These are phyloP conservation scores for Hypoxylon subgilvum DNA, from an alignment of 495 filamentous ascomycete genomes.

Conservation along the genomic window DNA sequence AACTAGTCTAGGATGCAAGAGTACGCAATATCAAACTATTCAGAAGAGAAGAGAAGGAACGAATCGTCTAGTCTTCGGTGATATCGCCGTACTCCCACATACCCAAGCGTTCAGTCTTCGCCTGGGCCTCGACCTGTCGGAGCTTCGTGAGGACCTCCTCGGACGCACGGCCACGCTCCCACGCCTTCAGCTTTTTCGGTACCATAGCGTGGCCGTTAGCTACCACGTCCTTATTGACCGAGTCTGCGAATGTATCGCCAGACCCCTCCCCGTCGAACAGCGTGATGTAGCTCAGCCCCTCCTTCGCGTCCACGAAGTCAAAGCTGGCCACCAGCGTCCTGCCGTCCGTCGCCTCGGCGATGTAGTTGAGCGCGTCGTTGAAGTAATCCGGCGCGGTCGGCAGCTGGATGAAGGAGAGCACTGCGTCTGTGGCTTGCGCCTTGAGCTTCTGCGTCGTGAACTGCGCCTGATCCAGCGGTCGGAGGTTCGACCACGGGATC, in stretches of 20 bases:
- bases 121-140: conserved; percentile 70
- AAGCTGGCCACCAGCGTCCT: conserved; percentile 86
- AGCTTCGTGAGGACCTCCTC: conserved; percentile 72
- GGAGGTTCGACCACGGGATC: conserved; percentile 79
- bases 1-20: neutral
- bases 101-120: conserved; percentile 76
- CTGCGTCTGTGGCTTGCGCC: conserved; percentile 84
- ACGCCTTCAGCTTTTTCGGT: conserved; percentile 82
- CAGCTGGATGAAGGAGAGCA: conserved; percentile 87
- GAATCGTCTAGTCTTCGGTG: conserved; percentile 71
- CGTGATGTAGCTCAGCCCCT: conserved; percentile 81
- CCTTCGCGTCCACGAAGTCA: conserved; percentile 74
- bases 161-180: conserved; percentile 74
- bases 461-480: conserved; percentile 75
- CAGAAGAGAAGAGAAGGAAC: neutral
- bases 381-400: conserved; percentile 80
- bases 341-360: conserved; percentile 69
- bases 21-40: too few species aligned
- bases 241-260: conserved; percentile 57
- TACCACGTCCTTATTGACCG: conserved; percentile 85
- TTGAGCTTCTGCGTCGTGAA: conserved; percentile 81
- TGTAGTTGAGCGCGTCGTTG: conserved; percentile 71
- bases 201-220: conserved; percentile 87
- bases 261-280: conserved; percentile 78
- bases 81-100: conserved; percentile 99